These are phyloP conservation scores for Penicillium macrosclerotiorum DNA, from an alignment of 495 filamentous ascomycete species.

Conservation along the genomic window DNA sequence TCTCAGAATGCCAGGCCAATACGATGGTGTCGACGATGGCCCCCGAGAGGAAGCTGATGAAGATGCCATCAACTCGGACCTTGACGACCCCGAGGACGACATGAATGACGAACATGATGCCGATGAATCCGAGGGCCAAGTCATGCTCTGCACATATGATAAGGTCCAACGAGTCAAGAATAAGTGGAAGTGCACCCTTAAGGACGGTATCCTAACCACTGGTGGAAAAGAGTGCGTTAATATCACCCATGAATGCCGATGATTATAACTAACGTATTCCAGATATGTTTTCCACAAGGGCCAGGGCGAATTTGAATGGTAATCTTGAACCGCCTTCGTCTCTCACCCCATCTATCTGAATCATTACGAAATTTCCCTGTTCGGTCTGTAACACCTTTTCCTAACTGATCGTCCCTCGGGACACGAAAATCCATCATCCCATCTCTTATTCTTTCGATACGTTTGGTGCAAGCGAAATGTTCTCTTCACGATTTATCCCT, in stretches of 20 bases:
- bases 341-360: not conserved
- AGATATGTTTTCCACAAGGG: conserved; percentile 98
- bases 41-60: conserved; percentile 73
- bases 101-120: conserved; percentile 69
- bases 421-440: conserved; percentile 15
- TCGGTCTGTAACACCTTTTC: conserved; percentile 18
- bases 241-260: not conserved
- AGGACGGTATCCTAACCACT: conserved; percentile 91
- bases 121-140: conserved; percentile 78
- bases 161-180: conserved; percentile 99
- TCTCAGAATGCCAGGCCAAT: conserved; percentile 38
- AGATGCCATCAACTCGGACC: conserved; percentile 97
- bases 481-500: conserved; percentile 14
- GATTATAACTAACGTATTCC: conserved; percentile 5
- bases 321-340: conserved; percentile 23
- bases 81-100: conserved; percentile 91
- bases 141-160: conserved; percentile 98
- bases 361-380: conserved; percentile 9
- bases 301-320: conserved; percentile 97
- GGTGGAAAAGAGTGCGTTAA: conserved; percentile 77
- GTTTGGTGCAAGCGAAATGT: conserved; percentile 18
- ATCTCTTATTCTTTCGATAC: conserved; percentile 13
- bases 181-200: conserved; percentile 99
- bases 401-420: conserved; percentile 1
- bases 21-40: conserved; percentile 61